phyloP scores from a whole-genome alignment of 1,284 basidiomycete species.

The Sphagnurus paluster region DNA sequence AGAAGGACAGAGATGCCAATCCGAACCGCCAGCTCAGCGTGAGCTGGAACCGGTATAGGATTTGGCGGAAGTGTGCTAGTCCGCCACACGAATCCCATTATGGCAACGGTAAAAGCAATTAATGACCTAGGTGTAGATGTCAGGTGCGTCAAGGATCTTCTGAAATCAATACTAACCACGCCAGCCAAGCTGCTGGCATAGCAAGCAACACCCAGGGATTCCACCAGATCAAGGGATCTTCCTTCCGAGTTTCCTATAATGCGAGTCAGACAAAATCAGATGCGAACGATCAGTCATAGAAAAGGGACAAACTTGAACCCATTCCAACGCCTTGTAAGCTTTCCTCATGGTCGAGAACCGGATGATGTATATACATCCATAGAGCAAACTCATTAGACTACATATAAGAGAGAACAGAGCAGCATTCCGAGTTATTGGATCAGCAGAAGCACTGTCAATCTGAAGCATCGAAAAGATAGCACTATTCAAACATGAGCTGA shows the following conservation, averaged over 20 bases:
- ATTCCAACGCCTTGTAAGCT: conserved; percentile 64
- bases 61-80: conserved; percentile 32
- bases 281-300: not conserved
- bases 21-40: conserved; percentile 28
- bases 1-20: conserved; percentile 17
- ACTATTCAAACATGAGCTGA: too few relatives aligned
- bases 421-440: conserved; percentile 57
- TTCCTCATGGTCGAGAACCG: conserved; percentile 69
- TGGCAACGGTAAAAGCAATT: conserved; percentile 58
- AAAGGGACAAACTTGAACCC: conserved; percentile 52
- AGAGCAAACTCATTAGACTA: conserved; percentile 65
- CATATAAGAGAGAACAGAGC: conserved; percentile 62
- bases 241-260: conserved; percentile 55
- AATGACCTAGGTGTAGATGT: conserved; percentile 49
- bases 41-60: not conserved
- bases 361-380: conserved; percentile 69
- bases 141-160: not conserved
- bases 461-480: conserved; percentile 71
- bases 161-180: conserved; percentile 27
- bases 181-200: conserved; percentile 36
- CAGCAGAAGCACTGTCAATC: conserved; percentile 46
- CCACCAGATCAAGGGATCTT: conserved; percentile 58
- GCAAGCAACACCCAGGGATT: conserved; percentile 73
- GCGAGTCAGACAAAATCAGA: conserved; percentile 45
- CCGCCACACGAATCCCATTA: conserved; percentile 68